phyloP scores from a whole-genome alignment of 495 filamentous ascomycete species.

The Penicillium alfredii region DNA sequence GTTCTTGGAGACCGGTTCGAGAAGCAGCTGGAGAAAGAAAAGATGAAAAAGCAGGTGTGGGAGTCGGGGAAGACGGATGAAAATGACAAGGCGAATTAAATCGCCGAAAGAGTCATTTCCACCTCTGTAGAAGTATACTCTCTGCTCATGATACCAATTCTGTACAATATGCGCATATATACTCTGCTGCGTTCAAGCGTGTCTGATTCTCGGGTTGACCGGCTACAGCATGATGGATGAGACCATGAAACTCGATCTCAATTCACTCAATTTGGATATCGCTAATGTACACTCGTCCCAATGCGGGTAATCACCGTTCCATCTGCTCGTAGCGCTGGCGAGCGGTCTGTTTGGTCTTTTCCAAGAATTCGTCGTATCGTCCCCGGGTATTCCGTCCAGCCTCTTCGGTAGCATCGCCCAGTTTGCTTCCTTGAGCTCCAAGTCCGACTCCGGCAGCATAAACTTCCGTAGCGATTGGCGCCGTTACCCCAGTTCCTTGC shows the following conservation, averaged over 20 bases:
- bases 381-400: slow-evolving; percentile 66
- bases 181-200: slow-evolving; percentile 14
- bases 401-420: slow-evolving; percentile 80
- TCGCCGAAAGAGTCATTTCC: no score
- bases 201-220: slow-evolving; percentile 4
- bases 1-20: slow-evolving; percentile 52
- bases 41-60: slow-evolving; percentile 21
- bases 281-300: slow-evolving; percentile 1
- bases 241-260: background rate
- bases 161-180: slow-evolving; percentile 8
- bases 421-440: slow-evolving; percentile 73
- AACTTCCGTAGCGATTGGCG: slow-evolving; percentile 69
- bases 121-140: no score
- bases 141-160: slow-evolving; percentile 13
- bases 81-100: slow-evolving; percentile 11
- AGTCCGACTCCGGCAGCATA: slow-evolving; percentile 82
- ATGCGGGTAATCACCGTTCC: slow-evolving; percentile 19
- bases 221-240: slow-evolving; percentile 7
- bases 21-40: slow-evolving; percentile 33
- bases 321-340: slow-evolving; percentile 70
- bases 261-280: slow-evolving; percentile 1
- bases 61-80: slow-evolving; percentile 5
- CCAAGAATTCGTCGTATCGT: slow-evolving; percentile 67
- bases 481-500: slow-evolving; percentile 68
- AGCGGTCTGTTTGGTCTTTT: slow-evolving; percentile 72